Base-by-base conservation (phyloP, 1,284 basidiomycete species). In the Sporisorium reilianum region DNA sequence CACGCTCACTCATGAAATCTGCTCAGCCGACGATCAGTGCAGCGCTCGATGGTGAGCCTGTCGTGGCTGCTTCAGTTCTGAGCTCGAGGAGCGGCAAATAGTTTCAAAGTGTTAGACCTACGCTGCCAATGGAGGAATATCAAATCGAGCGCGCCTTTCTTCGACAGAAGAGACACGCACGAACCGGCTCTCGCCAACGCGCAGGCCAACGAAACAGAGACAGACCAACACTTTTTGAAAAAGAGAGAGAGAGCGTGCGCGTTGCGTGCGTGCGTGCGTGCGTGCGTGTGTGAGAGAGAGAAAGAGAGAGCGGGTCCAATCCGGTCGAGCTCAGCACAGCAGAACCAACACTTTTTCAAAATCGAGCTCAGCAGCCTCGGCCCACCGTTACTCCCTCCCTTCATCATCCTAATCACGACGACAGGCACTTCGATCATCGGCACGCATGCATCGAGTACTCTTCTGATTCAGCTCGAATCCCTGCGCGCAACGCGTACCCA, bases 181-280 rank as follows among this genome's bases (percentile, higher is more conserved):
- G 23, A 20, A 23, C 28, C 18, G 12, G 32, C 48, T 30, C 48
- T 49, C 4, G 36, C 3, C 28, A 34, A 50, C 48, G 48, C 48
- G 48, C 48, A 50, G 48, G 32, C 48, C 48, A 36, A 34, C 48
- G n/a, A 23, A n/a, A 7, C 1, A 16, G 28, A 45, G 12, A 36
- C 30, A 51, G 50, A 51, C 34, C 50, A 51, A 51, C 50, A 51
- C 50, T 51, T 51, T 51, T 48, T 28, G n/a, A 25, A 3, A 18
- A 45, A 45, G 25, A 6, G 9, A 30, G 28, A 9, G 28, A 30
- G 28, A 30, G 41, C 41, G 41, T 3, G 41, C 11, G 41, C 11
- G 41, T 23, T 3, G 41, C 11, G 41, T 23, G 41, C 23, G 42
- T 26, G 23, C 25, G 23, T 25, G 42, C 42, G 42, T 45, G 26